Evolutionary conservation across 1,284 basidiomycete species (phyloP), one percentile per base, ranked within the genome.

Genomic region (Puccinia triticina): DNA sequence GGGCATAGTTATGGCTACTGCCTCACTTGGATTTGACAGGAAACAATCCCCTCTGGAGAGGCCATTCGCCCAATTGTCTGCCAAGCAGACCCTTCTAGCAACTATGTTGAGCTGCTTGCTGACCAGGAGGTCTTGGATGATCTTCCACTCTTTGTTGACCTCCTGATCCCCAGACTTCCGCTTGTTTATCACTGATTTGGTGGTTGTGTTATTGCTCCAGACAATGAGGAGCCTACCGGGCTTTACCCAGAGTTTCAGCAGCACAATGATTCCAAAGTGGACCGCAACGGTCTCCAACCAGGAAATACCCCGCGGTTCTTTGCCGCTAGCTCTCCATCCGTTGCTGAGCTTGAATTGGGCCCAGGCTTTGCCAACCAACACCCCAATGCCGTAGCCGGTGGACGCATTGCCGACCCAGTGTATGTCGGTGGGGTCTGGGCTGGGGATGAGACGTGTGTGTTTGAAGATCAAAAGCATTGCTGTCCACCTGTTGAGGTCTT

Each of bases 11-110:
- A n/a, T n/a, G n/a, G n/a, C n/a, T n/a, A n/a, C n/a, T n/a, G n/a
- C n/a, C n/a, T 8, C 40, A 3, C 21, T 21, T 8, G 7, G n/a
- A 8, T 46, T 37, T n/a, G n/a, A n/a, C n/a, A n/a, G n/a, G n/a
- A n/a, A n/a, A n/a, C n/a, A n/a, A n/a, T n/a, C n/a, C n/a, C 74
- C 74, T 76, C 74, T 57, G 0, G 55, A 76, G 23, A 76, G 55
- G 7, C 5, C 5, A 21, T 76, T 37, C 4, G 74, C 74, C 14
- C 34, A 61, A 34, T 76, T 76, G 11, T 76, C 32, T n/a, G 10
- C 34, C 1, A 55, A 76, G 0, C 32, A 40, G 1, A 76, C 74
- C 55, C 74, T 26, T 34, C 34, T 76, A 8, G 29, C 18, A 5
- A 14, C 18, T 0, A 77, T 10, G 12, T 34, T 16, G 8, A 55